These are phyloP conservation scores for Periconia digitata DNA, from an alignment of 2,329 filamentous ascomycete genomes.

Conservation along the genomic window DNA sequence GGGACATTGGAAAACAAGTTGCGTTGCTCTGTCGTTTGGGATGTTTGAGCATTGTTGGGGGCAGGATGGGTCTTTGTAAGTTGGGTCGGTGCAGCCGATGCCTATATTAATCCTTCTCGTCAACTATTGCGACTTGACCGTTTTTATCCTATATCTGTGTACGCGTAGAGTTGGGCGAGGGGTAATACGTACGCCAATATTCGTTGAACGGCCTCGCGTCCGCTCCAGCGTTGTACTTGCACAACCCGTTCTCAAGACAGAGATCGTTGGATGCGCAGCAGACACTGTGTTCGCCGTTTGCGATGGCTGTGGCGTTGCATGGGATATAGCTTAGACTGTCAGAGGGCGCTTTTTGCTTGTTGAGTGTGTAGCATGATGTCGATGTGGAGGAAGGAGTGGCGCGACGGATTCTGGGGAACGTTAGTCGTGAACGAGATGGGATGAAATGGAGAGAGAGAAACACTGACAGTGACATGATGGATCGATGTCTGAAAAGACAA, in stretches of 20 bases:
- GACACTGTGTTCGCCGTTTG: constrained; percentile 7
- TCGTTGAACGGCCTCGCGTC: constrained; percentile 4
- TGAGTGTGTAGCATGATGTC: constrained; percentile 3
- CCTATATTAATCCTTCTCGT: no score
- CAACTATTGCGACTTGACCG: no score
- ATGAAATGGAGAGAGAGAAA: no score
- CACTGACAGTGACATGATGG: no score
- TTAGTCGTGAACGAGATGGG: no score
- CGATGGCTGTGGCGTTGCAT: constrained; percentile 15
- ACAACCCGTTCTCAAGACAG: constrained; percentile 17
- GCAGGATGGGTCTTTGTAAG: constrained; percentile 10
- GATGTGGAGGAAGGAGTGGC: background rate
- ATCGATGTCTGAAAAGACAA: no score
- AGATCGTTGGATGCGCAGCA: constrained; percentile 13
- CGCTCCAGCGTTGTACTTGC: constrained; percentile 6
- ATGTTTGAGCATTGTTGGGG: constrained; percentile 12
- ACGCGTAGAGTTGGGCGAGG: no score
- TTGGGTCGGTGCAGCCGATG: constrained; percentile 16
- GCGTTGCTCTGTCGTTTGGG: background rate
- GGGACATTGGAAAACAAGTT: constrained; percentile 7
- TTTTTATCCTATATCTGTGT: no score
- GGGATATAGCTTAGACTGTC: constrained; percentile 10
- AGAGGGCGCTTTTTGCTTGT: background rate
- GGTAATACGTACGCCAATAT: no score
- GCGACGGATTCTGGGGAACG: background rate